A percentile compares a stretch with the other conserved stretches of the same genome.
Evolutionary conservation across 768 basidiomycete genomes (phyloP).

Genomic region (Phlebiopsis gigantea): DNA sequence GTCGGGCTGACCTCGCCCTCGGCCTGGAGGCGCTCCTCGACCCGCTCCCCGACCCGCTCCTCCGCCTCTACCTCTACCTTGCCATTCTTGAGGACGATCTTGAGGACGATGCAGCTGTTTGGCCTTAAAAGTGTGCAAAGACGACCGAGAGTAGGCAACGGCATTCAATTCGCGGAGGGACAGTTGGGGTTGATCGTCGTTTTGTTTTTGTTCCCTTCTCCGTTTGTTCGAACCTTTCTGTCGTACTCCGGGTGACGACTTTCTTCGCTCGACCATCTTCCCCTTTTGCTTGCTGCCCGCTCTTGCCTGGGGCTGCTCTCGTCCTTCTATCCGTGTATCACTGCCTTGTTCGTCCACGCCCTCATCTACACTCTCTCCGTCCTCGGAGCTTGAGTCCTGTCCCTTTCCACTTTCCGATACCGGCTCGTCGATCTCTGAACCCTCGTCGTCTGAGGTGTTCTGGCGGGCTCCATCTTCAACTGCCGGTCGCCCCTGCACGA

Average conservation of each 20-base stretch:
- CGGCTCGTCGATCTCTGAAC: slow-evolving; percentile 9
- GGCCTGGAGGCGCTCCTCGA: slow-evolving; percentile 3
- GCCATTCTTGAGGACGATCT: not conserved
- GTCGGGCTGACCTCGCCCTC: slow-evolving; percentile 46
- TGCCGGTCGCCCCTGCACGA: slow-evolving; percentile 16
- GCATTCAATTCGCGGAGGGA: slow-evolving; percentile 55
- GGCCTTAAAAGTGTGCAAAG: slow-evolving; percentile 54
- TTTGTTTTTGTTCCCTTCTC: not conserved
- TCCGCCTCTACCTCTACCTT: not conserved
- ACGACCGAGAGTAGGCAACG: slow-evolving; percentile 55
- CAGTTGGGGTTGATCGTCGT: slow-evolving; percentile 13
- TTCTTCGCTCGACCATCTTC: slow-evolving; percentile 11
- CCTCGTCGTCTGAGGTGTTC: not conserved
- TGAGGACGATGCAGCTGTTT: not conserved
- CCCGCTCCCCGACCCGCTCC: slow-evolving; percentile 15
- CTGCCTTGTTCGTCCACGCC: not conserved
- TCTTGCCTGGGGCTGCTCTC: no score
- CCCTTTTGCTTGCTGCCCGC: not conserved
- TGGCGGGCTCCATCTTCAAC: not conserved
- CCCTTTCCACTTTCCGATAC: slow-evolving; percentile 8
- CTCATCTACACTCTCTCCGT: not conserved
- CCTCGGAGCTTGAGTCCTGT: not conserved
- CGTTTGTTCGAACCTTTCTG: not conserved
- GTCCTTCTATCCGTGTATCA: not conserved
- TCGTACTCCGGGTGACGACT: not conserved